Base-by-base conservation (phyloP, 306 rosid species). In the Cucurbita pepo region DNA sequence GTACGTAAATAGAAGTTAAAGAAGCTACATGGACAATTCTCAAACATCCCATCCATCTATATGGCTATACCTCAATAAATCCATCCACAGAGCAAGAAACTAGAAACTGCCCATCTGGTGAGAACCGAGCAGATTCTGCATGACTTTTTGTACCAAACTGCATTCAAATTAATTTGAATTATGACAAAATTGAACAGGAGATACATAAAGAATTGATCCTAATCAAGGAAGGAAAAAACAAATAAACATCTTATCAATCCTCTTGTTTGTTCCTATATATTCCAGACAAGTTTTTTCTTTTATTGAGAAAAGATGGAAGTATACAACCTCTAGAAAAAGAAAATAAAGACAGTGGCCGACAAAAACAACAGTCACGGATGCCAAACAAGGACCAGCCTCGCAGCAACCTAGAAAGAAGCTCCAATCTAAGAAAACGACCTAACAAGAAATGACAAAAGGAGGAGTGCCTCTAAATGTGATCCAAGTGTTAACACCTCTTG, bases 61-160 rank as follows among this genome's bases (percentile, higher is more conserved):
- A 66, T 5, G 10, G 36, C 70, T 36, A 58, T 83, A 94, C 99
- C 99, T 91, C 99, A 56, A 95, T 79, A 83, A 95, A 95, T 60
- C 99, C 99, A 85, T 95, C 99, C 77, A 95, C 91, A 0, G 99
- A 95, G 59, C 88, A 85, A 10, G 99, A 95, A 64, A 95, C 90
- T 16, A 95, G 99, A 91, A 88, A 91, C 85, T 95, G 99, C 67
- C 97, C 99, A 82, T 95, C 99, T 47, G 99, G 99, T 53, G 99
- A 95, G 88, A 95, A 95, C 69, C 85, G 78, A 61, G 99, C 97
- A 83, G 89, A 86, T 85, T 95, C 99, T 54, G 99, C 97, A 76
- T 95, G 92, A 84, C 95, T 95, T 79, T 95, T 95, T 43, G 96
- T 81, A 73, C 99, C 97, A 79, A 95, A 95, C 99, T 94, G 80